Percentiles rank a stretch among this genome's conserved stretches.
Conservation (phyloP, 768 basidiomycete genomes). For the Daedalea quercina region DNA sequence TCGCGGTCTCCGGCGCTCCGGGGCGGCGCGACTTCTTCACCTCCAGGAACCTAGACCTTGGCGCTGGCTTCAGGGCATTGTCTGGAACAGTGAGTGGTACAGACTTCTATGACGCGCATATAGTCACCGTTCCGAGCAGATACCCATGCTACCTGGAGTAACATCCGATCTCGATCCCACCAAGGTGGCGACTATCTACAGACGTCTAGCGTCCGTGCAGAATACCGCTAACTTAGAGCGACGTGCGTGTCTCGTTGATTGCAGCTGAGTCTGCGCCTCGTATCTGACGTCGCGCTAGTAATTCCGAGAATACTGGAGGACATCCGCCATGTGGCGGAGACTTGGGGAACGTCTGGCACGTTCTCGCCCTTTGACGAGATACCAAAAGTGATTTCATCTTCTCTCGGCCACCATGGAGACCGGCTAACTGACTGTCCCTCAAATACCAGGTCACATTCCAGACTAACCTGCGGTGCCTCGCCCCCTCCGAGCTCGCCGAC, state of each 20-base stretch:
- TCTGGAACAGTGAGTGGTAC: conserved; percentile 60
- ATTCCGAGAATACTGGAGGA: conserved; percentile 62
- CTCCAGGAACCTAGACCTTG: conserved; percentile 65
- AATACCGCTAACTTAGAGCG: conserved; percentile 52
- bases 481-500: conserved; percentile 64
- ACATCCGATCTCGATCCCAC: conserved; percentile 63
- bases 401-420: no score
- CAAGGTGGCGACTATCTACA: conserved; percentile 61
- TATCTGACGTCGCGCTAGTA: conserved; percentile 34
- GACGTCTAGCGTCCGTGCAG: conserved; percentile 59
- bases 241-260: conserved; percentile 41
- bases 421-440: no score
- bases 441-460: conserved; percentile 72
- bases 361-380: conserved; percentile 71
- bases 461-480: conserved; percentile 59
- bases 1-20: conserved; percentile 70
- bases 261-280: not conserved
- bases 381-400: conserved; percentile 28
- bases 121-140: conserved; percentile 34
- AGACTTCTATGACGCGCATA: conserved; percentile 3
- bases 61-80: conserved; percentile 73
- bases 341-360: conserved; percentile 58
- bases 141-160: conserved; percentile 70
- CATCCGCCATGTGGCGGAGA: conserved; percentile 50
- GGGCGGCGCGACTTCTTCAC: conserved; percentile 66